Conservation (phyloP, 257 asterid species). For the Coffea canephora region DNA sequence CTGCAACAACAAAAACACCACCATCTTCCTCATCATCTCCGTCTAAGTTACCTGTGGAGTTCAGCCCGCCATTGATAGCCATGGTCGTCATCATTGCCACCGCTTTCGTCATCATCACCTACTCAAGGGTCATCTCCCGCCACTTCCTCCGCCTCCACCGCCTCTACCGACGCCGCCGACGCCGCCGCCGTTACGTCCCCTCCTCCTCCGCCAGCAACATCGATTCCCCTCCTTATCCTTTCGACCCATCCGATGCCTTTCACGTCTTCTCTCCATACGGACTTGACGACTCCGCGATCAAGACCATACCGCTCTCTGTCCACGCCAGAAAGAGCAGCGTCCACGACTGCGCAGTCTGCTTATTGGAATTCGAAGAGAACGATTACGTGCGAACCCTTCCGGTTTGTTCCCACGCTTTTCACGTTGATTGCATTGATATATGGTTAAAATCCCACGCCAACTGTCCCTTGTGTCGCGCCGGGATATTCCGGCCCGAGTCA, state of each 20-base stretch:
- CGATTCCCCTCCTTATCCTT: constrained; percentile 73
- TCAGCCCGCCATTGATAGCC: constrained; percentile 91
- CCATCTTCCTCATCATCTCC: constrained; percentile 40
- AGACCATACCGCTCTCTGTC: constrained; percentile 76
- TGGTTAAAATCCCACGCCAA: constrained; percentile 97
- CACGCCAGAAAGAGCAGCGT: constrained; percentile 54
- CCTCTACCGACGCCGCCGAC: constrained; percentile 70
- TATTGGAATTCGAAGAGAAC: constrained; percentile 72
- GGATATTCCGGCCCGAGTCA: constrained; percentile 66
- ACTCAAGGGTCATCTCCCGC: constrained; percentile 86
- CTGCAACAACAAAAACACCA: constrained; percentile 13
- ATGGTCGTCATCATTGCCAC: constrained; percentile 83
- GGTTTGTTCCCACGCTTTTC: constrained; percentile 75
- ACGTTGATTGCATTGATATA: constrained; percentile 90
- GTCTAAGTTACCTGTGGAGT: constrained; percentile 64
- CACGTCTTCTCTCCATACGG: constrained; percentile 85
- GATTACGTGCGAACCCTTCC: constrained; percentile 93
- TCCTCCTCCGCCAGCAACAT: constrained; percentile 74
- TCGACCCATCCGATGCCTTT: constrained; percentile 57
- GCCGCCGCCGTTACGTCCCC: constrained; percentile 67
- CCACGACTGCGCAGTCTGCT: constrained; percentile 84
- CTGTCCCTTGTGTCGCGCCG: constrained; percentile 93
- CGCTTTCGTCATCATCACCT: constrained; percentile 81
- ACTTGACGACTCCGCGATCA: constrained; percentile 78
- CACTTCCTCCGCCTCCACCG: constrained; percentile 59